Evolutionary conservation across 1,139 yeast genomes (phyloP), one percentile per base, ranked within the genome.

Genomic region (Wickerhamomyces sp.): DNA sequence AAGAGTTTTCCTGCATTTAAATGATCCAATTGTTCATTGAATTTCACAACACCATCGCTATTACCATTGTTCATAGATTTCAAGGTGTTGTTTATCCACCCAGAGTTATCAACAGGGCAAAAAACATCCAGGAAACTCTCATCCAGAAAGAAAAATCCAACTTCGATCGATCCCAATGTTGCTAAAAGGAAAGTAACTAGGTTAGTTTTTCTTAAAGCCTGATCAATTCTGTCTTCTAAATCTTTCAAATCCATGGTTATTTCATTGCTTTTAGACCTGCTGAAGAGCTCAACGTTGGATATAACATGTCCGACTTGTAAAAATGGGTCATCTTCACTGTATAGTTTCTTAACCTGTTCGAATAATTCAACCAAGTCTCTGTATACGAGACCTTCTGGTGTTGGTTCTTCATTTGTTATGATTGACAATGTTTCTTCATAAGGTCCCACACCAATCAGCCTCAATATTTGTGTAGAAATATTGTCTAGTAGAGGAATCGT

Each of bases 171-270:
- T 37, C 96, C 95, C 46, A 89, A 69, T 2, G 94, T 78, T 0
- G 97, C 95, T 14, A 89, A 76, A 33, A 88, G 67, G 57, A 89
- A 92, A 0, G 96, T 88, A 0, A 96, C 87, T 50, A 92, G 63
- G 54, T 92, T 92, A 2, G 89, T 86, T 52, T 90, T 86, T 45
- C 95, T 76, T 29, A 90, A 61, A 0, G 92, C 80, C 18, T 82
- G 72, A 46, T 79, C 86, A 30, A 51, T 43, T 4, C 40, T 29
- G 17, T 46, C 52, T 35, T 53, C 54, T n/a, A 48, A 31, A 15
- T 44, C 44, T 35, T 41, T 49, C 35, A 54, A 31, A 10, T 41
- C 44, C 18, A 24, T 21, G n/a, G 36, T 34, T 5, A 40, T 22
- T 3, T 42, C 46, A n/a, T 40, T 39, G 14, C 21, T 34, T 7